Percentiles rank a stretch among this genome's conserved stretches.
Conservation (phyloP, 805 yeast genomes). For the Metschnikowia gruessii region DNA sequence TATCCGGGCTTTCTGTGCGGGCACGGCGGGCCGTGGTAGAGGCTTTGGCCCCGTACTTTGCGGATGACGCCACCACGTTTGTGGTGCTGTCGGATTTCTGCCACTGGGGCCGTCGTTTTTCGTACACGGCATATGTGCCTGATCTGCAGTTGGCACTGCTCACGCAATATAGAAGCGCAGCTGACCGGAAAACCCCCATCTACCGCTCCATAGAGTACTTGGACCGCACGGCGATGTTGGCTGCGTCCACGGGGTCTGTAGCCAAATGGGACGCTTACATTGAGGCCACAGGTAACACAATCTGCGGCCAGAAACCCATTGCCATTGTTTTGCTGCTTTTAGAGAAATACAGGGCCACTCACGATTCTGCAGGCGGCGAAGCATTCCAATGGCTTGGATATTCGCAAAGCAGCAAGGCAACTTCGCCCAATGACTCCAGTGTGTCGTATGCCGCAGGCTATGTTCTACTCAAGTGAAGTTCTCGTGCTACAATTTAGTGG, state of each 20-base stretch:
- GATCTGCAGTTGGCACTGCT: slow-evolving; percentile 9
- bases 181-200: slow-evolving; percentile 43
- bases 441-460: slow-evolving; percentile 92
- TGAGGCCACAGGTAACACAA: slow-evolving; percentile 72
- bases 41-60: slow-evolving; percentile 51
- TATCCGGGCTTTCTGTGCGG: slow-evolving; percentile 55
- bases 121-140: slow-evolving; percentile 37
- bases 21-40: slow-evolving; percentile 47
- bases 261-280: slow-evolving; percentile 66
- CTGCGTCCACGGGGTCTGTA: slow-evolving; percentile 55
- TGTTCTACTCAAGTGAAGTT: slow-evolving; percentile 24
- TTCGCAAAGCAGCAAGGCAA: slow-evolving; percentile 65
- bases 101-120: slow-evolving; percentile 71
- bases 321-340: slow-evolving; percentile 56
- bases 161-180: slow-evolving; percentile 10
- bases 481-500: no score
- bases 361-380: slow-evolving; percentile 20
- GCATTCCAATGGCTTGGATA: slow-evolving; percentile 73
- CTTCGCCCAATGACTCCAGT: slow-evolving; percentile 56
- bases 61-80: slow-evolving; percentile 59
- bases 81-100: slow-evolving; percentile 89
- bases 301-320: slow-evolving; percentile 89
- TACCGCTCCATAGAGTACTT: slow-evolving; percentile 69
- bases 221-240: slow-evolving; percentile 68
- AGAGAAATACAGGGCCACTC: slow-evolving; percentile 32